A percentile compares a stretch with the other conserved stretches of the same genome.
Evolutionary conservation across 2,329 filamentous ascomycete species (phyloP).

Genomic region (Cladorrhinum sp.): DNA sequence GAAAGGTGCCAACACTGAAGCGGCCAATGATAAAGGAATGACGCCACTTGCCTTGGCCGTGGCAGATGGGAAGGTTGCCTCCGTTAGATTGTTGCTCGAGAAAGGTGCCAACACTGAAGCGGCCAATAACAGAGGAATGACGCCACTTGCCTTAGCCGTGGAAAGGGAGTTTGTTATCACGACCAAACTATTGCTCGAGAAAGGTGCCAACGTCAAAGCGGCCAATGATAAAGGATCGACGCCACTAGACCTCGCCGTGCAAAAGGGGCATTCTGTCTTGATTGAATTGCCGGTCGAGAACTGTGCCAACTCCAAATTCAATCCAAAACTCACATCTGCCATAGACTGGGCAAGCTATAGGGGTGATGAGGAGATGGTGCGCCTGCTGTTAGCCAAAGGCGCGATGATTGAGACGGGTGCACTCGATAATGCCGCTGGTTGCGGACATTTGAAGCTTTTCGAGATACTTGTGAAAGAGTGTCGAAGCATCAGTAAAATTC

Average conservation of each 20-base stretch:
- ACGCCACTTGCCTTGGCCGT: background rate
- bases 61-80: background rate
- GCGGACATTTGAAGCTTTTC: background rate
- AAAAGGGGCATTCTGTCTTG: too few species aligned
- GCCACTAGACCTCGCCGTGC: too few species aligned
- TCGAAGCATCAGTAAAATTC: background rate
- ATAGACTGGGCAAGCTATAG: background rate
- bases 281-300: too few species aligned
- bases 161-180: too few species aligned
- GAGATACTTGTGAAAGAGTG: background rate
- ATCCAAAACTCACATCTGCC: background rate
- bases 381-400: background rate
- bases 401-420: background rate
- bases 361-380: background rate
- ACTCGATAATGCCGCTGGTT: background rate
- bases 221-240: too few species aligned
- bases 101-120: too few species aligned
- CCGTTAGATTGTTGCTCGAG: background rate
- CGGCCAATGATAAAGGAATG: background rate
- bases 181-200: too few species aligned
- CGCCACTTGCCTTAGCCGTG: too few species aligned
- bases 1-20: background rate
- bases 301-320: background rate
- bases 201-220: too few species aligned
- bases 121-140: too few species aligned